These are phyloP conservation scores for Pseudotsuga menziesii DNA, from an alignment of 75 land plant genomes.

Conservation along the genomic window DNA sequence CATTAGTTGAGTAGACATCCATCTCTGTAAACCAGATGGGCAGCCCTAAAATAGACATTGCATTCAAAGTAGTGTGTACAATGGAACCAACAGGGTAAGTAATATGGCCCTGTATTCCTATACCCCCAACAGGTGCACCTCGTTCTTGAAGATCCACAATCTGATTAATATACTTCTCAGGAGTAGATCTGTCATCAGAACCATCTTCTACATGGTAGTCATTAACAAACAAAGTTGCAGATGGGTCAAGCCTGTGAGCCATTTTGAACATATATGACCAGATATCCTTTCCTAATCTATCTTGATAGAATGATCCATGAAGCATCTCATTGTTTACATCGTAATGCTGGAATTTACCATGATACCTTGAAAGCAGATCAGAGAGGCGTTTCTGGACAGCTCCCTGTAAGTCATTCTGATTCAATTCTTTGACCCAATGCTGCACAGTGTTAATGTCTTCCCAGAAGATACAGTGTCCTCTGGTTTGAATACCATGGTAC, in stretches of 20 bases:
- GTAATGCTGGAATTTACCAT: conserved; percentile 83
- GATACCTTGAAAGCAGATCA: conserved; percentile 70
- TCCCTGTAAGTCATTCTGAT: conserved; percentile 36
- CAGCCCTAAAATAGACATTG: conserved; percentile 59
- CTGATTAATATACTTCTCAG: conserved; percentile 80
- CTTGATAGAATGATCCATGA: conserved; percentile 84
- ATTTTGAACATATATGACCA: conserved; percentile 75
- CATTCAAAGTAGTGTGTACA: conserved; percentile 58
- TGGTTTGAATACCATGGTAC: conserved; percentile 43
- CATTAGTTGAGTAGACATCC: conserved; percentile 81
- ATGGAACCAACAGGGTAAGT: conserved; percentile 75
- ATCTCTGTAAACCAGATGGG: conserved; percentile 97
- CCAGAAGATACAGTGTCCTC: conserved; percentile 99
- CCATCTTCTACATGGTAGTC: conserved; percentile 96
- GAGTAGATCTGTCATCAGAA: conserved; percentile 62
- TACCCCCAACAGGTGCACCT: conserved; percentile 91
- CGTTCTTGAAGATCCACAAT: conserved; percentile 60
- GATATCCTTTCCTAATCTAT: conserved; percentile 69
- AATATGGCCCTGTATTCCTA: conserved; percentile 89
- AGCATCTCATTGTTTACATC: conserved; percentile 99
- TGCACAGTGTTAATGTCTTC: conserved; percentile 61
- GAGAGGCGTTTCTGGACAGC: conserved; percentile 72
- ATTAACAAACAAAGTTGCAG: conserved; percentile 83
- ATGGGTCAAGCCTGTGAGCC: conserved; percentile 73
- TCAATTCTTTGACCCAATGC: conserved; percentile 55